Conservation (phyloP, 371 early-diverging fungal genomes). For the Apophysomyces ossiformis region DNA sequence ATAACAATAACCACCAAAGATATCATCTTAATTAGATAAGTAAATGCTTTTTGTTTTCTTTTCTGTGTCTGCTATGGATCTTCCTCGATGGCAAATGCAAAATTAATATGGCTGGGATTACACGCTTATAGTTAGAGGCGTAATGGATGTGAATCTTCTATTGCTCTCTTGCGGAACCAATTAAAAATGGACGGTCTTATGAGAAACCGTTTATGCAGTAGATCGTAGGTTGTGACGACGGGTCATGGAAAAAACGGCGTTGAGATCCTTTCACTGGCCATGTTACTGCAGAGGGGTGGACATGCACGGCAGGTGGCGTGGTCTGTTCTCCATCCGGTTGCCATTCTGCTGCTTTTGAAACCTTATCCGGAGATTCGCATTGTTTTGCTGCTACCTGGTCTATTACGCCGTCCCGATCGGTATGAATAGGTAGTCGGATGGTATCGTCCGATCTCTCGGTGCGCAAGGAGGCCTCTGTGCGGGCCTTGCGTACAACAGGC, state of each 20-base stretch:
- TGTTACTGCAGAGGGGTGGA: neutral
- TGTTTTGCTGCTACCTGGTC: neutral
- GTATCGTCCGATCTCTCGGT: neutral
- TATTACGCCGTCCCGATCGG: neutral
- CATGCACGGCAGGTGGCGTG: neutral
- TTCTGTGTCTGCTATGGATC: too few species aligned
- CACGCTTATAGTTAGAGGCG: too few species aligned
- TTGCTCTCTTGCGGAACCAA: too few species aligned
- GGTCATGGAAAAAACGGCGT: neutral
- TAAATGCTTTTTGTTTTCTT: too few species aligned
- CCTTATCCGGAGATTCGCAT: neutral
- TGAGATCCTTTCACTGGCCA: neutral
- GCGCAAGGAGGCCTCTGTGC: neutral
- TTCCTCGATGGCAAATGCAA: too few species aligned
- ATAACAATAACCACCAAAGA: too few species aligned
- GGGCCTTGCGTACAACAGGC: neutral
- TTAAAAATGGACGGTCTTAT: too few species aligned
- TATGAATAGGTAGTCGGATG: neutral
- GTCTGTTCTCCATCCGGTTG: neutral
- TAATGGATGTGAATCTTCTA: too few species aligned
- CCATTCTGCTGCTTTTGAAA: neutral
- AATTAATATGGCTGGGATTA: too few species aligned
- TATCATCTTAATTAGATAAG: too few species aligned
- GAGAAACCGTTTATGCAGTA: neutral
- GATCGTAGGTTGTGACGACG: neutral